phyloP scores from a whole-genome alignment of 768 basidiomycete species.

The Tylopilus plumbeoviolaceoides region DNA sequence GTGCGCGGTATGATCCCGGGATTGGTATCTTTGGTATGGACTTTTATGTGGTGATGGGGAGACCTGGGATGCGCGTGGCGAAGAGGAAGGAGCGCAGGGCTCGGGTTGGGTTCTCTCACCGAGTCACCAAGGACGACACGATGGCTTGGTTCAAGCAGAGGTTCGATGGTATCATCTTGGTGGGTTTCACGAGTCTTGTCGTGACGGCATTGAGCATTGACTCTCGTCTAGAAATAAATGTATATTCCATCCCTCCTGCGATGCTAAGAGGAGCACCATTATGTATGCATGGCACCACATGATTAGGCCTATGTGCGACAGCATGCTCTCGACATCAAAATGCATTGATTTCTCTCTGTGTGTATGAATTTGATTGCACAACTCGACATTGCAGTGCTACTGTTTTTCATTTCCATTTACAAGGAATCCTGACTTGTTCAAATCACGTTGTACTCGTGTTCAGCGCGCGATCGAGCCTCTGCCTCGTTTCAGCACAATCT shows the following conservation, averaged over 20 bases:
- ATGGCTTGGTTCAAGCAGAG: constrained; percentile 99
- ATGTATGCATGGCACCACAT: constrained; percentile 26
- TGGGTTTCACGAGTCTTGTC: constrained; percentile 38
- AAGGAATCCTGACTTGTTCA: background rate
- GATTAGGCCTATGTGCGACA: constrained; percentile 23
- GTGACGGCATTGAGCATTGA: background rate
- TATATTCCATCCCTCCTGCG: background rate
- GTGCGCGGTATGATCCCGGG: constrained; percentile 95
- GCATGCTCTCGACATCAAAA: constrained; percentile 23
- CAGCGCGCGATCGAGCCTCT: too few species aligned
- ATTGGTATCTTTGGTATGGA: constrained; percentile 99
- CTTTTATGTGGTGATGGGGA: constrained; percentile 97
- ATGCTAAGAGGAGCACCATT: constrained; percentile 1
- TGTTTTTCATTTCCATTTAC: background rate
- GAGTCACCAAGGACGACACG: constrained; percentile 93
- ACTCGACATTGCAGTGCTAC: background rate
- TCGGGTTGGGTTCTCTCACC: constrained; percentile 82
- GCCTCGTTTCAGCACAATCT: too few species aligned
- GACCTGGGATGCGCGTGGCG: constrained; percentile 89
- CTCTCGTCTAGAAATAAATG: constrained; percentile 23
- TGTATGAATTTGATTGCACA: background rate
- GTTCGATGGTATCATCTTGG: constrained; percentile 96
- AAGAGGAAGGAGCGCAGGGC: constrained; percentile 87
- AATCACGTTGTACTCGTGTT: too few species aligned
- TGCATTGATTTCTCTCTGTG: constrained; percentile 6